Evolutionary conservation across 139 green algal genomes (phyloP).

Genomic region (Chloropicon primus): DNA sequence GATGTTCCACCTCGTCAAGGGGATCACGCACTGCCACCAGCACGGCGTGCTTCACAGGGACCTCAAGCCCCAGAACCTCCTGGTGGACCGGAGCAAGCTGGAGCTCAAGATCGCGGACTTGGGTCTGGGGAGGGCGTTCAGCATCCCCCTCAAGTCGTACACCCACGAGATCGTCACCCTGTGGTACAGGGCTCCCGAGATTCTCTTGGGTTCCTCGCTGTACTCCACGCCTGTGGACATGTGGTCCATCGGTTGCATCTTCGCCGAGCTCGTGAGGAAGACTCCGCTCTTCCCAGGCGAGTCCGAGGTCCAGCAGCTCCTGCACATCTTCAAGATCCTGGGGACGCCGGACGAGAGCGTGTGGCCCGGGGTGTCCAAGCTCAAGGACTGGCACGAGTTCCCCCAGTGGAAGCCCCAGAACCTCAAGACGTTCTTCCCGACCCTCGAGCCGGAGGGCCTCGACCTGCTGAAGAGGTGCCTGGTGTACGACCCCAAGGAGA

Average conservation of each 20-base stretch:
- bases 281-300: conserved; percentile 65
- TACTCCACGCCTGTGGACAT: conserved; percentile 96
- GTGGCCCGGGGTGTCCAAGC: conserved; percentile 59
- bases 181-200: conserved; percentile 97
- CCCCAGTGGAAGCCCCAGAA: conserved; percentile 35
- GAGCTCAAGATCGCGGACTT: conserved; percentile 95
- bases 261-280: conserved; percentile 62
- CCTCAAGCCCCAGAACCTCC: conserved; percentile 96
- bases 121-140: conserved; percentile 85
- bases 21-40: conserved; percentile 77
- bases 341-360: conserved; percentile 60
- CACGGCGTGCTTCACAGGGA: conserved; percentile 94
- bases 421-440: conserved; percentile 42
- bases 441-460: conserved; percentile 58
- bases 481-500: conserved; percentile 47
- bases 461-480: conserved; percentile 46
- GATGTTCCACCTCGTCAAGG: conserved; percentile 49
- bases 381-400: conserved; percentile 82
- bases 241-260: conserved; percentile 96
- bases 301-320: conserved; percentile 74
- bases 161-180: conserved; percentile 99
- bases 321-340: conserved; percentile 79
- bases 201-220: conserved; percentile 85
- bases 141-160: conserved; percentile 95
- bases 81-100: conserved; percentile 63